Conservation (phyloP, 495 filamentous ascomycete genomes). For the Saxispiralis lemnorum region DNA sequence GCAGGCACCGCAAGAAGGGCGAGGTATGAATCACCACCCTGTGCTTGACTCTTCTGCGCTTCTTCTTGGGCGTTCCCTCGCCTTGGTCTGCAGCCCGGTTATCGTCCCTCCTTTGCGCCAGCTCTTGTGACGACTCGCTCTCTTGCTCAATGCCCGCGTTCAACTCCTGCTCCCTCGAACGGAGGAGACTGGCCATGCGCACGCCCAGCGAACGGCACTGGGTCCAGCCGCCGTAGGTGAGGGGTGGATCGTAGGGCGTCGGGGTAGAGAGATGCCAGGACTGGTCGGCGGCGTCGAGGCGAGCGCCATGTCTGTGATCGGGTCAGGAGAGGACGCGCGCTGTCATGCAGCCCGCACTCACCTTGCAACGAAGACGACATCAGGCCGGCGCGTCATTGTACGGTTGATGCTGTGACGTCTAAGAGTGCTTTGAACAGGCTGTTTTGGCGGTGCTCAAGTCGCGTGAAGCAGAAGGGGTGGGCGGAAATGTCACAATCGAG, state of each 20-base stretch:
- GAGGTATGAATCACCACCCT: slow-evolving; percentile 78
- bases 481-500: too few species aligned
- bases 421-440: too few species aligned
- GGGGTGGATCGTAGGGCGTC: slow-evolving; percentile 85
- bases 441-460: too few species aligned
- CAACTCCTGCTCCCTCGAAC: slow-evolving; percentile 25
- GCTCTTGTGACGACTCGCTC: slow-evolving; percentile 11
- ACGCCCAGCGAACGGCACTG: slow-evolving; percentile 64
- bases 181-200: slow-evolving; percentile 59
- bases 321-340: background rate
- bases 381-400: slow-evolving; percentile 41
- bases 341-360: slow-evolving; percentile 24
- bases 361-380: slow-evolving; percentile 68
- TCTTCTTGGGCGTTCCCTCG: too few species aligned
- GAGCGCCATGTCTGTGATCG: slow-evolving; percentile 59
- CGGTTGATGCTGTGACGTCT: too few species aligned
- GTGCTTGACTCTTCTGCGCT: slow-evolving; percentile 40
- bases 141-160: background rate
- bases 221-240: slow-evolving; percentile 87
- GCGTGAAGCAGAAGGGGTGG: too few species aligned
- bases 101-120: background rate
- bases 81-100: background rate
- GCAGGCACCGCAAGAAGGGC: slow-evolving; percentile 80
- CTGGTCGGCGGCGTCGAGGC: slow-evolving; percentile 82
- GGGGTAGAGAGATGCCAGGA: slow-evolving; percentile 91